phyloP scores from a whole-genome alignment of 176 grass and related monocot genomes.

The Rhipidocladum racemiflorum region DNA sequence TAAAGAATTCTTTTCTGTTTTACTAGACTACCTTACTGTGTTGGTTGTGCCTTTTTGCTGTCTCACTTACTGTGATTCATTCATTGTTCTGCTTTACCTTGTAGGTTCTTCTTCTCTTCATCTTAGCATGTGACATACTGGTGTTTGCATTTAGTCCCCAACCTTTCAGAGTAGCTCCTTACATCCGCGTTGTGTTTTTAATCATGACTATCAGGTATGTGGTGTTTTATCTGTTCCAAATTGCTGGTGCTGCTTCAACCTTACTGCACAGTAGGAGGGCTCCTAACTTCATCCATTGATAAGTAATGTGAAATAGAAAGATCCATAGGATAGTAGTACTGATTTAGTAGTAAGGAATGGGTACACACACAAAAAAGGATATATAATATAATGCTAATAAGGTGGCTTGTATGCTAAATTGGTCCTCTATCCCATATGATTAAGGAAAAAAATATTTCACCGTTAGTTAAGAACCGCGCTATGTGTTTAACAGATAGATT shows the following conservation, averaged over 20 bases:
- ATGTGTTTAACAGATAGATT: slow-evolving; percentile 17
- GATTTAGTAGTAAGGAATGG: slow-evolving; percentile 4
- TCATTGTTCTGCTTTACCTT: slow-evolving; percentile 39
- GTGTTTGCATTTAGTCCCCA: slow-evolving; percentile 59
- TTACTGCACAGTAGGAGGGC: slow-evolving; percentile 6
- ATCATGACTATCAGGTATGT: slow-evolving; percentile 74
- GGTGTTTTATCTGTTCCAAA: slow-evolving; percentile 28
- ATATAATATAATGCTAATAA: background rate
- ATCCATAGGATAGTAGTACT: background rate
- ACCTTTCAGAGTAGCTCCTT: slow-evolving; percentile 86
- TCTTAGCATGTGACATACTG: slow-evolving; percentile 79
- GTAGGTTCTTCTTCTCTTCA: slow-evolving; percentile 81
- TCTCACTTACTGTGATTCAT: slow-evolving; percentile 10
- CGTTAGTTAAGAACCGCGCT: background rate
- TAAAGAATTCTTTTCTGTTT: background rate
- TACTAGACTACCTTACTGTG: background rate
- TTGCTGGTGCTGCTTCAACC: slow-evolving; percentile 12
- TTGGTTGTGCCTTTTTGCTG: background rate
- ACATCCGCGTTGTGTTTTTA: slow-evolving; percentile 81
- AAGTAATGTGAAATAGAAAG: slow-evolving; percentile 8
- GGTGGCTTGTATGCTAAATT: background rate
- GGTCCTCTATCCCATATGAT: background rate
- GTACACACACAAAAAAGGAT: background rate
- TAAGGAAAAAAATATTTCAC: background rate
- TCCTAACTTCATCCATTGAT: slow-evolving; percentile 14